Percentiles rank a stretch among this genome's conserved stretches.
phyloP scores from a whole-genome alignment of 2,329 filamentous ascomycete species.

The Colletotrichum viniferum region DNA sequence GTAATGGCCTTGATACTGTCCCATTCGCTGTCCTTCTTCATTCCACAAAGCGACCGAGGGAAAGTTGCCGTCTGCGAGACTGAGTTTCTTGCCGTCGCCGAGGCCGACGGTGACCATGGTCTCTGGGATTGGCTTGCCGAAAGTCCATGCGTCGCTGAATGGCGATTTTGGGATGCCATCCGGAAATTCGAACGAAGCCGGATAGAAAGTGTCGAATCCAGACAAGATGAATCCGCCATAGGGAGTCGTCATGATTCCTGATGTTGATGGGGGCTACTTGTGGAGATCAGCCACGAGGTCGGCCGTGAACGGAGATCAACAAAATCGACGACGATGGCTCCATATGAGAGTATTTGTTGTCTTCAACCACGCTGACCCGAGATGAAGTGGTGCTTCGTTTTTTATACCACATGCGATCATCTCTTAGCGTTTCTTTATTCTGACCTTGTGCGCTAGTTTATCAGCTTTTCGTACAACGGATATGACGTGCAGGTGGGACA shows the following conservation, averaged over 20 bases:
- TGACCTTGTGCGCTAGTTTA: not conserved
- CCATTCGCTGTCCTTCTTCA: constrained; percentile 20
- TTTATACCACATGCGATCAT: not conserved
- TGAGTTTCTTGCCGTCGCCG: not conserved
- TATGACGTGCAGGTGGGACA: not conserved
- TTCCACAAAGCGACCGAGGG: constrained; percentile 24
- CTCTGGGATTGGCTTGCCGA: not conserved
- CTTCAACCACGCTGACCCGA: not conserved
- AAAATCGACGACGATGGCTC: not conserved
- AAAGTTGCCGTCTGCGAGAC: constrained; percentile 1
- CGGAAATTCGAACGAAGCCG: not conserved
- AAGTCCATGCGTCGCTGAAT: not conserved
- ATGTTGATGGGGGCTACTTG: not conserved
- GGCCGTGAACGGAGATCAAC: not conserved
- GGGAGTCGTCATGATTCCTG: not conserved
- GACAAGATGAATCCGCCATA: not conserved
- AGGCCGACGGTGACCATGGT: not conserved
- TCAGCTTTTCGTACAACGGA: not conserved
- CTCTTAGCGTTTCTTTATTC: not conserved
- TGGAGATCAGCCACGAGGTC: not conserved
- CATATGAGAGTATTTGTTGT: not conserved
- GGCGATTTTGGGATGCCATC: not conserved
- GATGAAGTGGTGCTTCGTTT: not conserved
- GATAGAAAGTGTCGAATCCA: not conserved
- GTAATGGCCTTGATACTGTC: constrained; percentile 9